Evolutionary conservation across 441 rosid species (phyloP).

Genomic region (Croton setiger): DNA sequence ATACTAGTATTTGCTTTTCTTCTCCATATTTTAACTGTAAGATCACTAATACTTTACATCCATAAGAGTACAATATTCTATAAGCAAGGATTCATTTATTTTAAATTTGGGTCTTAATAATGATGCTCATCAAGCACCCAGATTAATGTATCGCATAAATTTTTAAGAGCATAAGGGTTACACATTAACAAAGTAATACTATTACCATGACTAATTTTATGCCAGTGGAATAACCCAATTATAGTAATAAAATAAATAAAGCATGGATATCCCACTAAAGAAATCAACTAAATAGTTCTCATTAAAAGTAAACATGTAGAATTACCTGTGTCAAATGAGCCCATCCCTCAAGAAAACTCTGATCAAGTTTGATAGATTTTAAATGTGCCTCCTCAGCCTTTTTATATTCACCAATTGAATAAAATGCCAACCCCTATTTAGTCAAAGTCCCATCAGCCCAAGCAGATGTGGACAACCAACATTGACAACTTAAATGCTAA

Average conservation of each 20-base stretch:
- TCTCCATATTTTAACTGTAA: not conserved
- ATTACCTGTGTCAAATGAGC: slow-evolving; percentile 92
- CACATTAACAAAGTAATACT: not conserved
- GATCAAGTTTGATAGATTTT: slow-evolving; percentile 83
- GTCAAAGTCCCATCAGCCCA: slow-evolving; percentile 25
- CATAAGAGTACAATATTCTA: not conserved
- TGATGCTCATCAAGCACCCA: too few relatives aligned
- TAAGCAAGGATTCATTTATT: not conserved
- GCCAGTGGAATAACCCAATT: not conserved
- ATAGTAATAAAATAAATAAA: not conserved
- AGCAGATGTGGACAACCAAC: slow-evolving; percentile 12
- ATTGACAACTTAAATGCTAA: slow-evolving; percentile 12
- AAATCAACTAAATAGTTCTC: slow-evolving; percentile 8
- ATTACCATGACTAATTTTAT: not conserved
- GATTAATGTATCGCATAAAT: too few relatives aligned
- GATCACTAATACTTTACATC: not conserved
- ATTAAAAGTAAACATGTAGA: slow-evolving; percentile 9
- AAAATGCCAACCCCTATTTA: slow-evolving; percentile 73
- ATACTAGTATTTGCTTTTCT: not conserved
- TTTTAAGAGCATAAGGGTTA: not conserved
- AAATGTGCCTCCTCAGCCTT: slow-evolving; percentile 88
- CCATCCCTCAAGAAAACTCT: slow-evolving; percentile 85
- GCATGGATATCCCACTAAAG: not conserved
- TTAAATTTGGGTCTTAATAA: too few relatives aligned
- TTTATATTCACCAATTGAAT: slow-evolving; percentile 77